phyloP scores from a whole-genome alignment of 192 early-diverging fungal species.

The Entomortierella chlamydospora region DNA sequence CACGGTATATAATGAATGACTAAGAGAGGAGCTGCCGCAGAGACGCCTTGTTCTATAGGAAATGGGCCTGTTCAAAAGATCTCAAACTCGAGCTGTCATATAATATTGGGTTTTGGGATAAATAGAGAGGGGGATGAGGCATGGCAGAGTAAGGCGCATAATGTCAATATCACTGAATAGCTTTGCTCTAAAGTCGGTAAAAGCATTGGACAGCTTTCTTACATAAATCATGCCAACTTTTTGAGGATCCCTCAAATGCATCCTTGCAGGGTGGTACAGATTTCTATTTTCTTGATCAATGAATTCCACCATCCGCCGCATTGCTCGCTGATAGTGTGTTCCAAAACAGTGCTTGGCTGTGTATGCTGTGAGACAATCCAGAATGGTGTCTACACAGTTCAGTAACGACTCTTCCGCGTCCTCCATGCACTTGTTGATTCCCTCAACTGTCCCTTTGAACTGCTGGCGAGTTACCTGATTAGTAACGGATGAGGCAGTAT shows the following conservation, averaged over 20 bases:
- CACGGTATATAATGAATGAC: too few relatives aligned
- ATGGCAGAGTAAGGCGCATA: background rate
- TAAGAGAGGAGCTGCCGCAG: too few relatives aligned
- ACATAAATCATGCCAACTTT: slow-evolving; percentile 55
- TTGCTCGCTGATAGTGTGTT: slow-evolving; percentile 47
- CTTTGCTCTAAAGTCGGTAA: background rate
- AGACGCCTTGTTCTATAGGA: too few relatives aligned
- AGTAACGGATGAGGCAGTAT: background rate
- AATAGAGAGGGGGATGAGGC: background rate
- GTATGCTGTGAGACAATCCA: slow-evolving; percentile 52
- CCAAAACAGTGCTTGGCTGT: slow-evolving; percentile 51
- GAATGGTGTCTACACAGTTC: slow-evolving; percentile 42
- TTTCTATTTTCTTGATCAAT: slow-evolving; percentile 34
- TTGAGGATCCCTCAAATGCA: slow-evolving; percentile 46
- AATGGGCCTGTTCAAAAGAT: slow-evolving; percentile 2
- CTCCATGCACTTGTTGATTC: slow-evolving; percentile 41
- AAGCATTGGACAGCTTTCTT: background rate
- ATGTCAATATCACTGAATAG: background rate
- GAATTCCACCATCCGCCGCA: slow-evolving; percentile 32
- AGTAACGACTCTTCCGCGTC: slow-evolving; percentile 34
- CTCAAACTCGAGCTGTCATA: slow-evolving; percentile 45
- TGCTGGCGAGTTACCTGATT: slow-evolving; percentile 28
- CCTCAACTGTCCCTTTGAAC: slow-evolving; percentile 34
- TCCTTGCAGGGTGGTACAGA: slow-evolving; percentile 45
- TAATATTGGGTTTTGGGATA: background rate